Conservation (phyloP, 108 stramenopile genomes). For the Skeletonema grethae region DNA sequence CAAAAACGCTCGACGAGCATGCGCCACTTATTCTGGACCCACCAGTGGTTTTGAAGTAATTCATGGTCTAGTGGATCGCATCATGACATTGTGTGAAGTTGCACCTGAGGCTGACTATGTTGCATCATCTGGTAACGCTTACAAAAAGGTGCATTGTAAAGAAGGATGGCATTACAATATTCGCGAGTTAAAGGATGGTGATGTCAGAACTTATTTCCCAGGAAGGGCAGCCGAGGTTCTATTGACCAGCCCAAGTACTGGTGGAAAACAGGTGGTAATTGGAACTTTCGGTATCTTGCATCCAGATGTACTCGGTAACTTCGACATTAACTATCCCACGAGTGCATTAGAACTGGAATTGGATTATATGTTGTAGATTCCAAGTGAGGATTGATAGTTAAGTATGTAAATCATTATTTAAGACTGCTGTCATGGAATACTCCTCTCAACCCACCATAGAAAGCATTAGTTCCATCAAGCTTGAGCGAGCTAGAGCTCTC, state of each 20-base stretch:
- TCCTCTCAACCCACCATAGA: no score
- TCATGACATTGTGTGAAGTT: constrained; percentile 95
- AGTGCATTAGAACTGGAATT: constrained; percentile 92
- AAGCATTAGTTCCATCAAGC: no score
- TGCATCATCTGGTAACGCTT: constrained; percentile 64
- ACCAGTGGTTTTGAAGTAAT: constrained; percentile 98
- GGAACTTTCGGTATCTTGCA: constrained; percentile 98
- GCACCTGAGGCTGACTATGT: constrained; percentile 79
- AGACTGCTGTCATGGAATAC: no score
- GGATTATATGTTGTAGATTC: constrained; percentile 83
- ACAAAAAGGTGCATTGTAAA: constrained; percentile 73
- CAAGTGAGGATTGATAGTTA: neutral
- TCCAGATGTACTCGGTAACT: constrained; percentile 92
- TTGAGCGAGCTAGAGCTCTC: no score
- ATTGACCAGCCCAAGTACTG: constrained; percentile 64
- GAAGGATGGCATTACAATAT: constrained; percentile 88
- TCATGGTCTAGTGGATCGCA: constrained; percentile 96
- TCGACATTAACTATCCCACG: constrained; percentile 91
- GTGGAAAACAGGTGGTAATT: constrained; percentile 50
- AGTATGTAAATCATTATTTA: no score
- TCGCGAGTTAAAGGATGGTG: constrained; percentile 55
- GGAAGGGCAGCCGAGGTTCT: constrained; percentile 95
- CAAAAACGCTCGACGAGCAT: constrained; percentile 84
- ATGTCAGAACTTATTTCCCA: constrained; percentile 90
- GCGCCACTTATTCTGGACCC: constrained; percentile 92